Percentiles rank a stretch among this genome's conserved stretches.
phyloP scores from a whole-genome alignment of 805 yeast genomes.

The Helenozyma rhizophorensis region DNA sequence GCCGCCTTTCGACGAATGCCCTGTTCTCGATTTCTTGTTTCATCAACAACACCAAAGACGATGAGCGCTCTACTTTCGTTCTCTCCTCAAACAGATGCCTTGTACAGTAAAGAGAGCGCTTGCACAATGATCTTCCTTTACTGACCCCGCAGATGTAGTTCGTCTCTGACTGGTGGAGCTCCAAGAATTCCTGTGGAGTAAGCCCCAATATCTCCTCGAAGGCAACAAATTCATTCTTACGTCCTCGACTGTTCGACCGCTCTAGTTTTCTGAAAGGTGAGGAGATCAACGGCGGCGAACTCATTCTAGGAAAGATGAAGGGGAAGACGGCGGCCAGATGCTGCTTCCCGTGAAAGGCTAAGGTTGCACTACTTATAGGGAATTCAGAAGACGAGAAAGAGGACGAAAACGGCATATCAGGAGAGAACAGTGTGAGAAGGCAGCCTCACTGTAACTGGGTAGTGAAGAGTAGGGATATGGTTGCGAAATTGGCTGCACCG shows the following conservation, averaged over 20 bases:
- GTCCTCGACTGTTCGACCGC: too few relatives aligned
- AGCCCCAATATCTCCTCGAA: constrained; percentile 10
- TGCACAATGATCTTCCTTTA: constrained; percentile 7
- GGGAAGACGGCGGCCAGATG: too few relatives aligned
- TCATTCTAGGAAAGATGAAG: too few relatives aligned
- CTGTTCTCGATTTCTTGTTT: constrained; percentile 9
- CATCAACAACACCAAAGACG: constrained; percentile 10
- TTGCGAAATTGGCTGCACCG: too few relatives aligned
- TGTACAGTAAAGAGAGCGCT: constrained; percentile 9
- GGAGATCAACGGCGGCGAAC: not conserved
- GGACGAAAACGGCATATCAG: too few relatives aligned
- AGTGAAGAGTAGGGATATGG: too few relatives aligned
- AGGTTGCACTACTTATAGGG: too few relatives aligned
- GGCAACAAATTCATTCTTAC: too few relatives aligned
- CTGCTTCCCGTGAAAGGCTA: too few relatives aligned
- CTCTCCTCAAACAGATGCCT: constrained; percentile 13
- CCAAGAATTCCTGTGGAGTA: constrained; percentile 10
- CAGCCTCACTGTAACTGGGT: too few relatives aligned
- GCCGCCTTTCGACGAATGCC: constrained; percentile 8
- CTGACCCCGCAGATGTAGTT: constrained; percentile 16
- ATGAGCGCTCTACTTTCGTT: constrained; percentile 7
- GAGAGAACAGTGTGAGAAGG: too few relatives aligned
- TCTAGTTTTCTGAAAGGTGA: constrained; percentile 1
- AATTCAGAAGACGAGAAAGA: too few relatives aligned
- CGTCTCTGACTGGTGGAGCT: constrained; percentile 8